These are phyloP conservation scores for Podaxis sp. DNA, from an alignment of 768 basidiomycete species.

Conservation along the genomic window DNA sequence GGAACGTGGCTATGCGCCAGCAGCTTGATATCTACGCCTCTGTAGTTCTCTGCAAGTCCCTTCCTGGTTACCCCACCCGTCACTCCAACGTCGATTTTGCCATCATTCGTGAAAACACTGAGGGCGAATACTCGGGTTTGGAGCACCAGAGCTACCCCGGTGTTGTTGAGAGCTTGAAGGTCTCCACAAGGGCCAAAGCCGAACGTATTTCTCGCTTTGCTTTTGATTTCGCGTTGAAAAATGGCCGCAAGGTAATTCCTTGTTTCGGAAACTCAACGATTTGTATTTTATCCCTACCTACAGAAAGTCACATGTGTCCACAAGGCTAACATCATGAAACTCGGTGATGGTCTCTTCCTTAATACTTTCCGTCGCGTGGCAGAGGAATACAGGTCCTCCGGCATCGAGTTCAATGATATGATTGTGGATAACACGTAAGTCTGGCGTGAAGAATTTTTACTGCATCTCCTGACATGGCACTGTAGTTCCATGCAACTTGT, in stretches of 20 bases:
- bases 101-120: slow-evolving; percentile 99
- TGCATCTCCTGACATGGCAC: slow-evolving; percentile 6
- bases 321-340: slow-evolving; percentile 99
- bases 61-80: slow-evolving; percentile 93
- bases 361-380: slow-evolving; percentile 96
- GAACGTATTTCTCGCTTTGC: slow-evolving; percentile 97
- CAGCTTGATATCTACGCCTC: slow-evolving; percentile 99
- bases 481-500: slow-evolving; percentile 98
- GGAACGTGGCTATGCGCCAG: slow-evolving; percentile 99
- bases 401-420: slow-evolving; percentile 95
- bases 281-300: slow-evolving; percentile 8
- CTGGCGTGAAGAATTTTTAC: slow-evolving; percentile 1
- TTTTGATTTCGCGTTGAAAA: slow-evolving; percentile 98
- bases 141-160: slow-evolving; percentile 98
- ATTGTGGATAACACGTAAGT: slow-evolving; percentile 96
- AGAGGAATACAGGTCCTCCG: slow-evolving; percentile 91
- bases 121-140: slow-evolving; percentile 98
- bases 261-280: neutral
- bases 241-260: slow-evolving; percentile 80
- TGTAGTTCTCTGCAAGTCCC: slow-evolving; percentile 96
- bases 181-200: slow-evolving; percentile 91
- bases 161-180: slow-evolving; percentile 97
- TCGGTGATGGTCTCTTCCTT: slow-evolving; percentile 98
- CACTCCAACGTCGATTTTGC: slow-evolving; percentile 97
- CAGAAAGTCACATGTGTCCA: slow-evolving; percentile 99